Conservation (phyloP, 148 eudicot genomes). For the Spergularia marina region DNA sequence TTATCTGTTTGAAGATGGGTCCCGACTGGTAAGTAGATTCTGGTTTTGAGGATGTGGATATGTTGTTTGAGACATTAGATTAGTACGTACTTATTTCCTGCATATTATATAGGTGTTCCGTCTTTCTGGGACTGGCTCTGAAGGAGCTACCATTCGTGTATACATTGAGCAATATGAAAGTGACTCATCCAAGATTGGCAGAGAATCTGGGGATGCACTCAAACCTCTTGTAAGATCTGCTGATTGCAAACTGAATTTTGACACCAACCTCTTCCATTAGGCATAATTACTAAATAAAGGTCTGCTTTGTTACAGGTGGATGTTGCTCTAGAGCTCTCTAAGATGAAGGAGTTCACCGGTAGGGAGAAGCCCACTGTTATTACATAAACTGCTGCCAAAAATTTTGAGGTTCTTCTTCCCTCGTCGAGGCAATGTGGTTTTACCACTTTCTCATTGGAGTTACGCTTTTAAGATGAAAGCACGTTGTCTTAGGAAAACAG, state of each 20-base stretch:
- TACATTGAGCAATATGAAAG: conserved; percentile 93
- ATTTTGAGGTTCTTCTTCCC: background rate
- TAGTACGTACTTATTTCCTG: background rate
- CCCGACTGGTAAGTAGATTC: conserved; percentile 64
- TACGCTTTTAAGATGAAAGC: too few species aligned
- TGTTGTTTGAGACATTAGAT: background rate
- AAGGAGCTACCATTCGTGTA: conserved; percentile 92
- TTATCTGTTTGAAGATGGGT: conserved; percentile 89
- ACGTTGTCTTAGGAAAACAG: too few species aligned
- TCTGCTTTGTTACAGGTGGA: conserved; percentile 51
- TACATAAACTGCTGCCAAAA: conserved; percentile 44
- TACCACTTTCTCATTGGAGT: too few species aligned
- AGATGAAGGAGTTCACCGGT: conserved; percentile 92
- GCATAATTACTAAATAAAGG: background rate
- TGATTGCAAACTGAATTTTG: background rate
- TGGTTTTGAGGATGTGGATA: background rate
- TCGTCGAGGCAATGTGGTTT: background rate
- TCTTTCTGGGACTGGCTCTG: conserved; percentile 98
- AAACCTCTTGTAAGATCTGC: conserved; percentile 72
- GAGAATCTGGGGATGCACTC: conserved; percentile 92
- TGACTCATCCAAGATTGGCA: conserved; percentile 70
- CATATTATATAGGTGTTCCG: conserved; percentile 66
- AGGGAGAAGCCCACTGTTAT: conserved; percentile 91
- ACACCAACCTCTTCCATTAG: background rate
- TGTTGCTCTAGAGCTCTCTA: conserved; percentile 87